Percentiles rank a stretch among this genome's conserved stretches.
Evolutionary conservation across 306 rosid species (phyloP).

Genomic region (Glycine soja): DNA sequence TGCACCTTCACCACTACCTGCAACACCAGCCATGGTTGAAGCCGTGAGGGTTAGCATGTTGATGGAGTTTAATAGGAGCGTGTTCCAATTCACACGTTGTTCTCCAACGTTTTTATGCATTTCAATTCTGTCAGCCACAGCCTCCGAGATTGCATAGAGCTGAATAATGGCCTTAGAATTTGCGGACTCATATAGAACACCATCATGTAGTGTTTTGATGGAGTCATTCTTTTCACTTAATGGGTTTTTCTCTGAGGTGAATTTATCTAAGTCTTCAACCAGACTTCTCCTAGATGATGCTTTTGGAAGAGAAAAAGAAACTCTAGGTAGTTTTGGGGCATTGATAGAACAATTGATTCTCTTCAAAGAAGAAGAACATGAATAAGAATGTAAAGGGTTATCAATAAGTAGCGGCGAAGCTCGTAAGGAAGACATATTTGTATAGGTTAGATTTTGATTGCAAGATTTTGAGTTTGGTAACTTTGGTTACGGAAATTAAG

Average conservation of each 20-base stretch:
- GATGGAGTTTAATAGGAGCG: conserved; percentile 64
- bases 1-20: conserved; percentile 23
- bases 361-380: conserved; percentile 38
- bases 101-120: conserved; percentile 65
- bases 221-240: not conserved
- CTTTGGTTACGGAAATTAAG: not conserved
- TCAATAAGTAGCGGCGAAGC: conserved; percentile 31
- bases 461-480: not conserved
- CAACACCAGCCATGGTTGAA: conserved; percentile 61
- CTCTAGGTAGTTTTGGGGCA: conserved; percentile 49
- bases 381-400: not conserved
- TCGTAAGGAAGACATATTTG: conserved; percentile 53
- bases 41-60: conserved; percentile 78
- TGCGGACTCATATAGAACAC: not conserved
- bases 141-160: conserved; percentile 63
- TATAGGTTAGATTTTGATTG: not conserved
- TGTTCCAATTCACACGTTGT: conserved; percentile 77
- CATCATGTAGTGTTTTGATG: not conserved
- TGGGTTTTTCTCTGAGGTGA: conserved; percentile 16
- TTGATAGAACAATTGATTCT: conserved; percentile 49
- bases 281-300: conserved; percentile 1
- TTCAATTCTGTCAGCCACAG: conserved; percentile 65
- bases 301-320: conserved; percentile 45
- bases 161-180: conserved; percentile 31
- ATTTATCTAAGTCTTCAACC: not conserved